Evolutionary conservation across 2,329 filamentous ascomycete species (phyloP), one percentile per base, ranked within the genome.

Genomic region (Rutstroemia sp.): DNA sequence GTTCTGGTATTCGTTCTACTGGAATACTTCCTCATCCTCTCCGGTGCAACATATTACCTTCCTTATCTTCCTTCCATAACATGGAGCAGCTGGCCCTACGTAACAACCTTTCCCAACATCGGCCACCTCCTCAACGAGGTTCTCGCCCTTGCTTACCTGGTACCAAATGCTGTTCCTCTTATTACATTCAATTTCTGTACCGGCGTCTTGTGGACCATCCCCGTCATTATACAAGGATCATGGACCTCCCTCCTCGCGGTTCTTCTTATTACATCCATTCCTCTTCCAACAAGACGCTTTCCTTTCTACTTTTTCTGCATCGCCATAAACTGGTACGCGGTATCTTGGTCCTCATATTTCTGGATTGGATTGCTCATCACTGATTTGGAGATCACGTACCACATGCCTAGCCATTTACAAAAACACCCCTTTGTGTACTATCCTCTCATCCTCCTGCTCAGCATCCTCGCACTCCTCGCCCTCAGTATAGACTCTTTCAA

Each of bases 181-280:
- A 73, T 78, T 48, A 76, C 73, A 8, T 72, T 71, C 63, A 73
- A 77, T 60, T 77, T 75, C 65, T 77, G 75, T 57, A 76, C 75
- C 0, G 75, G 75, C 64, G 75, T 77, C 5, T 68, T 78, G 1
- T 78, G 75, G 75, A 77, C 75, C 3, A 76, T 78, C 34, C 74
- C 75, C 0, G 74, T 78, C 0, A 74, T 76, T 59, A 67, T 77
- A 1, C 75, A 77, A 61, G 74, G 72, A 39, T 70, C 74, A 2
- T 77, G 75, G 71, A 65, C 73, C n/a, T 70, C 73, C 2, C 63
- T 78, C 2, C 63, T 74, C 9, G 74, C 69, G 21, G 68, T 70
- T 5, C 69, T 78, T 27, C 65, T 78, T 21, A 68, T 77, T 34
- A 70, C 69, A 39, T 73, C 77, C 52, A 71, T 75, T 64, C 75